These are phyloP conservation scores for Daucus carota DNA, from an alignment of 129 eudicot genomes.

Conservation along the genomic window DH1_v3.0 NC_030383.2:42147501-42148000, in stretches of 20 bases:
- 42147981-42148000: background rate
- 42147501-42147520: no score
- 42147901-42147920: constrained; percentile 19
- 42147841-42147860: background rate
- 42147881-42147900: constrained; percentile 2
- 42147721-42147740: constrained; percentile 43
- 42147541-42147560: background rate
- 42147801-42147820: no score
- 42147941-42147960: constrained; percentile 22
- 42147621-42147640: background rate
- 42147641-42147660: background rate
- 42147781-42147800: no score
- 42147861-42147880: background rate
- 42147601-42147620: background rate
- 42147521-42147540: no score
- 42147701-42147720: constrained; percentile 45
- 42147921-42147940: constrained; percentile 1
- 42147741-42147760: background rate
- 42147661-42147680: constrained; percentile 4
- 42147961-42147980: background rate
- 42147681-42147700: constrained; percentile 58
- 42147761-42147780: constrained; percentile 13
- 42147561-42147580: background rate
- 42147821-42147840: constrained; percentile 7
- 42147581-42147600: background rate